A percentile compares a stretch with the other conserved stretches of the same genome.
phyloP scores from a whole-genome alignment of 768 basidiomycete species.

The Pleurotus sapidus region DNA sequence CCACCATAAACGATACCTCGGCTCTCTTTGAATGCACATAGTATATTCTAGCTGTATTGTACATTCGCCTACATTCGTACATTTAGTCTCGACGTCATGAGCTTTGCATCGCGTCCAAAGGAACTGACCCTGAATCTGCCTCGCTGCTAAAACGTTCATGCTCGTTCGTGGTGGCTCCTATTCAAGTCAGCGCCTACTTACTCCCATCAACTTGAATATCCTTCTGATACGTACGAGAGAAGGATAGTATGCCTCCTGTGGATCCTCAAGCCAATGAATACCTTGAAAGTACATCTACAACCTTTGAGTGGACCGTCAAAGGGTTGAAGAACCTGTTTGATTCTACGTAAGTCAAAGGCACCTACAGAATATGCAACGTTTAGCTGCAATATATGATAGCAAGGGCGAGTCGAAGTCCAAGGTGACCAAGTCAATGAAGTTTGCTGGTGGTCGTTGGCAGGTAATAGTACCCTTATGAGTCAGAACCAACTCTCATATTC shows the following conservation, averaged over 20 bases:
- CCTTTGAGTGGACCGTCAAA: conserved; percentile 77
- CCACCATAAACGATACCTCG: too few species aligned
- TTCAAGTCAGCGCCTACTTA: not conserved
- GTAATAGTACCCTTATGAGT: conserved; percentile 24
- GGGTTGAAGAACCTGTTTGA: conserved; percentile 76
- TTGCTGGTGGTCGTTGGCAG: conserved; percentile 79
- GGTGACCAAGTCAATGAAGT: conserved; percentile 70
- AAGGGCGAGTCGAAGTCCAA: conserved; percentile 79
- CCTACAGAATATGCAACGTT: not conserved
- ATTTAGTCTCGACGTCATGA: too few species aligned
- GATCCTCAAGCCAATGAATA: conserved; percentile 18
- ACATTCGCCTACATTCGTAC: too few species aligned
- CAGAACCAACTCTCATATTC: too few species aligned
- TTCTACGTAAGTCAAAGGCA: conserved; percentile 32
- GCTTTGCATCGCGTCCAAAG: too few species aligned
- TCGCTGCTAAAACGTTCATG: too few species aligned
- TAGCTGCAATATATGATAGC: conserved; percentile 3
- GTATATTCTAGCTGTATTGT: too few species aligned
- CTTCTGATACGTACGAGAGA: not conserved
- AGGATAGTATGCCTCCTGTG: not conserved
- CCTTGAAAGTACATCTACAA: conserved; percentile 53
- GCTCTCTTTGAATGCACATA: too few species aligned
- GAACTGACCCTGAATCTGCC: too few species aligned
- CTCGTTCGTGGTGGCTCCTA: not conserved
- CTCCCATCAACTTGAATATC: not conserved